These are phyloP conservation scores for slime mould (Dictyostelium discoideum) DNA, from an alignment of 78 protist genomes.

Conservation along the genomic window DNA sequence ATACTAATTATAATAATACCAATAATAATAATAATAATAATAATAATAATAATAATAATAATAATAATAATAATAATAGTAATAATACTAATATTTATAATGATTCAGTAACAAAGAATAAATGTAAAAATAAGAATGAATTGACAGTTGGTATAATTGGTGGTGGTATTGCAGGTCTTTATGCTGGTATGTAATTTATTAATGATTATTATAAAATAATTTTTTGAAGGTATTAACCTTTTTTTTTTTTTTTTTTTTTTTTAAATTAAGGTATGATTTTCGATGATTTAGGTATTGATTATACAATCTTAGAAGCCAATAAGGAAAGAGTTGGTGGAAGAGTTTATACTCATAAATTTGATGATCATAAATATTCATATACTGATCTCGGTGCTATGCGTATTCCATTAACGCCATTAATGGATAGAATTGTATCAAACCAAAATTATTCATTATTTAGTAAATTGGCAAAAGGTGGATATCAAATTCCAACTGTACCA, in stretches of 20 bases:
- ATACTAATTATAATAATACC: too few relatives aligned
- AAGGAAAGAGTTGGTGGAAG: constrained; percentile 34
- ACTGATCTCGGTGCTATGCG: constrained; percentile 60
- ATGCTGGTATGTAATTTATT: background rate
- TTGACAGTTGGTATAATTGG: constrained; percentile 22
- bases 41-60: too few relatives aligned
- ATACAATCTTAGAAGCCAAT: constrained; percentile 15
- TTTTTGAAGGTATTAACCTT: too few relatives aligned
- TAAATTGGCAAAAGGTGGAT: background rate
- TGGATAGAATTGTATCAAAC: constrained; percentile 28
- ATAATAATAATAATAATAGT: too few relatives aligned
- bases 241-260: too few relatives aligned
- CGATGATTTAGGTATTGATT: constrained; percentile 29
- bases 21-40: too few relatives aligned
- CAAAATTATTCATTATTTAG: background rate
- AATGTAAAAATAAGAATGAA: background rate
- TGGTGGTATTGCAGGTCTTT: constrained; percentile 39
- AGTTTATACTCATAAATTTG: background rate
- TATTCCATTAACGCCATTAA: background rate
- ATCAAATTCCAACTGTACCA: constrained; percentile 13
- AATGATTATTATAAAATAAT: too few relatives aligned
- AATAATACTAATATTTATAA: too few relatives aligned
- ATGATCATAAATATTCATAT: background rate
- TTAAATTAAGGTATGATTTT: background rate
- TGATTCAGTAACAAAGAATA: background rate